Evolutionary conservation across 345 rosid species (phyloP).

Genomic region (Garcia nutans): DNA sequence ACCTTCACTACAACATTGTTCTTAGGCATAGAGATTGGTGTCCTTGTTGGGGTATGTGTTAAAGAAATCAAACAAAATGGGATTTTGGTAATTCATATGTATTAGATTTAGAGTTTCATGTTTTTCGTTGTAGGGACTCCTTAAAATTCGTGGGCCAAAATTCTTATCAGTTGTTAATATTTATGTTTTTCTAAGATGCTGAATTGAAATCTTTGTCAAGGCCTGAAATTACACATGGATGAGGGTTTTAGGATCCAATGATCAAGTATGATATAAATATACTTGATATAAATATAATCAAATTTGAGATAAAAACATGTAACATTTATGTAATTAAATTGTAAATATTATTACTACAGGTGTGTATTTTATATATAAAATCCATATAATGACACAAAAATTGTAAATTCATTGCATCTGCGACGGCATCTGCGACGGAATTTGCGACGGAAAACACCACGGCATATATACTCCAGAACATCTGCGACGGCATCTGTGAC

Average conservation of each 20-base stretch:
- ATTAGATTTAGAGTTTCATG: neutral
- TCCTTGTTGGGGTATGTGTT: constrained; percentile 86
- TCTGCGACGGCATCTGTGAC: too few species aligned
- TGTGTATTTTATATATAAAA: too few species aligned
- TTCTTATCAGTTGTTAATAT: neutral
- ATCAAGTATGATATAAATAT: neutral
- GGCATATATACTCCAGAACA: too few species aligned
- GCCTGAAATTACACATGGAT: constrained; percentile 1
- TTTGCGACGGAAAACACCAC: too few species aligned
- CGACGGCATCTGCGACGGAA: too few species aligned
- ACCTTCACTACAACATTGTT: constrained; percentile 78
- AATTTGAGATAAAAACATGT: neutral
- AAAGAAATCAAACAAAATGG: neutral
- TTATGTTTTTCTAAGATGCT: neutral
- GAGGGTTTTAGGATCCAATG: neutral
- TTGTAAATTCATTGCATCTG: too few species aligned
- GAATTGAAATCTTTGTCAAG: neutral
- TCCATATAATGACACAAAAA: too few species aligned
- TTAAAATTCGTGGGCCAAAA: neutral
- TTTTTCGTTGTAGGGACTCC: neutral
- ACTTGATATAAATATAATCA: neutral
- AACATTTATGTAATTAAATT: neutral
- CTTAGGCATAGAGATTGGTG: constrained; percentile 96
- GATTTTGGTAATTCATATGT: neutral
- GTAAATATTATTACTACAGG: too few species aligned